A percentile compares a stretch with the other conserved stretches of the same genome.
Evolutionary conservation across 352 stramenopile species (phyloP).

Genomic region (Globisporangium canariense): DNA sequence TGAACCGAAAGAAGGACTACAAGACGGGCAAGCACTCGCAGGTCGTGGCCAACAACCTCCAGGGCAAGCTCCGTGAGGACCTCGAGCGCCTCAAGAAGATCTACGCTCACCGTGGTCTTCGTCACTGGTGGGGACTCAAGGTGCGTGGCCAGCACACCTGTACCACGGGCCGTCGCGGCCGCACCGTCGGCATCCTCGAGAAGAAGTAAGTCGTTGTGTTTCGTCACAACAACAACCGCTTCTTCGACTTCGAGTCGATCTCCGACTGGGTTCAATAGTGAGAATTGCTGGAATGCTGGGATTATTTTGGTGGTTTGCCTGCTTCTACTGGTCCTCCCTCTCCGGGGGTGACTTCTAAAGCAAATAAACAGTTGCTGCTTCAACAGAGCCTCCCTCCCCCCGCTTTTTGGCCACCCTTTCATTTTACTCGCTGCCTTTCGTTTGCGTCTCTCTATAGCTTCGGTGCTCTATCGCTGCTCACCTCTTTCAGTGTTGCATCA

Average conservation of each 20-base stretch:
- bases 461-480: not conserved
- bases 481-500: too few species aligned
- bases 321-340: constrained; percentile 13
- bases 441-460: not conserved
- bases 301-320: constrained; percentile 39
- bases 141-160: constrained; percentile 99
- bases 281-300: constrained; percentile 63
- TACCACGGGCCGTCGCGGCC: constrained; percentile 96
- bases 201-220: constrained; percentile 69
- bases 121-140: constrained; percentile 99
- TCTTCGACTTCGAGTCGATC: not conserved
- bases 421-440: not conserved
- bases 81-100: constrained; percentile 99
- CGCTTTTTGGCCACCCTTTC: not conserved
- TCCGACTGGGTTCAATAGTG: constrained; percentile 39
- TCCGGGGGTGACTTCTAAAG: constrained; percentile 19
- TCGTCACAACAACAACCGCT: constrained; percentile 5
- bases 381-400: constrained; percentile 9
- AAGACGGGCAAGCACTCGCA: constrained; percentile 99
- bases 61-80: constrained; percentile 98
- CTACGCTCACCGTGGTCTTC: constrained; percentile 98
- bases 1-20: constrained; percentile 99
- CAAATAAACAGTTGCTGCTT: constrained; percentile 26
- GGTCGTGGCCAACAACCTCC: constrained; percentile 97
- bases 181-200: constrained; percentile 77